Conservation (phyloP, 139 green algal genomes). For the Chlamydomonas eustigma region DNA sequence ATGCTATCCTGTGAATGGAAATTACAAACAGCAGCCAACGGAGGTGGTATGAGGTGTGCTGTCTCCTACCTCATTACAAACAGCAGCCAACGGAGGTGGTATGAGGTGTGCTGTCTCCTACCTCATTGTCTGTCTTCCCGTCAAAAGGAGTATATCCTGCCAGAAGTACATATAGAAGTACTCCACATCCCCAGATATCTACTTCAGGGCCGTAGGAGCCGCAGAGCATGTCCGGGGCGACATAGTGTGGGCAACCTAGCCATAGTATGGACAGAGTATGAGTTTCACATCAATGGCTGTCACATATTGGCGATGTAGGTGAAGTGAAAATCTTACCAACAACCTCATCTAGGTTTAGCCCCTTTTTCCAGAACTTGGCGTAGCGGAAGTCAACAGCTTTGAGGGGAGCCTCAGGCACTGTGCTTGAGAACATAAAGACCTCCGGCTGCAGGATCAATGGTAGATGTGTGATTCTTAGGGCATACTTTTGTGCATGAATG, state of each 20-base stretch:
- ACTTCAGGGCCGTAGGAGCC: constrained; percentile 58
- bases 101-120: not conserved
- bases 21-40: not conserved
- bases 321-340: not conserved
- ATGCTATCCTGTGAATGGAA: too few species aligned
- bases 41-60: not conserved
- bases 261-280: not conserved
- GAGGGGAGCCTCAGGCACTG: not conserved
- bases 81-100: not conserved
- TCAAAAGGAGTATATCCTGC: constrained; percentile 69
- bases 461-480: too few species aligned
- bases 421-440: not conserved
- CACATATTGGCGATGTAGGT: too few species aligned
- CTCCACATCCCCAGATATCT: constrained; percentile 84
- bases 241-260: not conserved
- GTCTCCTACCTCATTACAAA: not conserved
- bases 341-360: not conserved
- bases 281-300: not conserved
- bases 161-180: constrained; percentile 96
- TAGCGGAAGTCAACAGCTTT: not conserved
- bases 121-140: constrained; percentile 41
- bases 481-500: not conserved
- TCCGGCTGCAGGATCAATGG: too few species aligned
- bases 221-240: constrained; percentile 51
- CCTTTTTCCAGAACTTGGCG: not conserved